These are phyloP conservation scores for Pseudogymnoascus sp. DNA, from an alignment of 2,329 filamentous ascomycete genomes.

Conservation along the genomic window DNA sequence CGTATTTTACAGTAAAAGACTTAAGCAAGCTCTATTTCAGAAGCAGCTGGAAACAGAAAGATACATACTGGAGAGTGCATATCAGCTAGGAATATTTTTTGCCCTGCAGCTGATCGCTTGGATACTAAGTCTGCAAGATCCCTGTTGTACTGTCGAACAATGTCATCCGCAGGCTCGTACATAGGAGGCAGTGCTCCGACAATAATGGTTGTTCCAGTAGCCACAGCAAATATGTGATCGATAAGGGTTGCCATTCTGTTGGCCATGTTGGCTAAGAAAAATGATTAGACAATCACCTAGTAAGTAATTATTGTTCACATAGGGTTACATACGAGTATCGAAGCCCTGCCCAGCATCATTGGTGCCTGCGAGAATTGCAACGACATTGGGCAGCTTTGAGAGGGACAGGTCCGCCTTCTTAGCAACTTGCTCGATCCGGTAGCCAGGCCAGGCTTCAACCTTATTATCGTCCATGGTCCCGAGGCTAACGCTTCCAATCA, in stretches of 20 bases:
- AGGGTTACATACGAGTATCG: neutral
- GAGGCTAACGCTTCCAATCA: conserved; percentile 12
- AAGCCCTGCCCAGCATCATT: conserved; percentile 11
- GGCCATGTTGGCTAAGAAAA: neutral
- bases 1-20: neutral
- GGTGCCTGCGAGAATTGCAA: conserved; percentile 12
- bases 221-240: neutral
- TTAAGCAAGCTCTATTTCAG: neutral
- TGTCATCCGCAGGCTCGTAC: neutral
- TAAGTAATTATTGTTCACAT: neutral
- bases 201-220: neutral
- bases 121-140: neutral
- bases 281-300: neutral
- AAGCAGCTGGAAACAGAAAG: neutral
- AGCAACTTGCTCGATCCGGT: conserved; percentile 5
- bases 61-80: neutral
- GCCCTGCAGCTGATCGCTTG: neutral
- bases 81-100: neutral
- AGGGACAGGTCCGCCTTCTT: conserved; percentile 8
- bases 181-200: neutral
- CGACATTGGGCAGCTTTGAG: conserved; percentile 11
- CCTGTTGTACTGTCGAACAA: neutral
- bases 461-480: conserved; percentile 15
- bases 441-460: conserved; percentile 13
- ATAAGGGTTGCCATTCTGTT: neutral